Percentiles rank a stretch among this genome's conserved stretches.
phyloP scores from a whole-genome alignment of 2,329 filamentous ascomycete species.

The Penicillium sp. region DNA sequence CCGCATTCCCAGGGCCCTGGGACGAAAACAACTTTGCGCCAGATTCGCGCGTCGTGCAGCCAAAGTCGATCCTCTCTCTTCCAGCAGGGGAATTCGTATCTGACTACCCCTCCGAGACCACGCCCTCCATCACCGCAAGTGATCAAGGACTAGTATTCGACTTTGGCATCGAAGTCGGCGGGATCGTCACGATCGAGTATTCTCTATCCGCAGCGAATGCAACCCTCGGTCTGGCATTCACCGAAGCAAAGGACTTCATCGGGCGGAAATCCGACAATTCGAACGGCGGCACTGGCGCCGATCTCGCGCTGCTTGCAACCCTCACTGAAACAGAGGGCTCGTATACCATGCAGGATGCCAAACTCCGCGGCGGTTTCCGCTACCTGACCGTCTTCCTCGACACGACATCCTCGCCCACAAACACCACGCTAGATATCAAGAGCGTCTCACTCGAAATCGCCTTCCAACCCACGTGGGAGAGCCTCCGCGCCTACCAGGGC shows the following conservation, averaged over 20 bases:
- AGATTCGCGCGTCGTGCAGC: conserved; percentile 55
- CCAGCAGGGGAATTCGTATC: conserved; percentile 30
- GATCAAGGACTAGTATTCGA: conserved; percentile 56
- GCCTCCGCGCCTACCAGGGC: conserved; percentile 58
- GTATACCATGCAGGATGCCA: conserved; percentile 46
- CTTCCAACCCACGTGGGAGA: conserved; percentile 58
- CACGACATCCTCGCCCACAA: conserved; percentile 25
- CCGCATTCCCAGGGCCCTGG: conserved; percentile 63
- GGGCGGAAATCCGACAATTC: conserved; percentile 55
- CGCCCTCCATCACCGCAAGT: conserved; percentile 51
- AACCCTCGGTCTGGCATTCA: conserved; percentile 53
- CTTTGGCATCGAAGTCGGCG: conserved; percentile 64
- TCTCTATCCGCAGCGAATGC: conserved; percentile 42
- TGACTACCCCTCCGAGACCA: conserved; percentile 35
- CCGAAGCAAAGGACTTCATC: conserved; percentile 55
- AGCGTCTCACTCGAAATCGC: conserved; percentile 50
- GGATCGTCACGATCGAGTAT: conserved; percentile 59
- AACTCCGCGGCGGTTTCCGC: conserved; percentile 51
- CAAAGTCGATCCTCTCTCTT: conserved; percentile 50
- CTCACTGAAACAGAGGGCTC: conserved; percentile 40
- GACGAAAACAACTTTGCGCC: conserved; percentile 64
- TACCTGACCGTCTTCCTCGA: conserved; percentile 50
- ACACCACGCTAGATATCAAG: conserved; percentile 41
- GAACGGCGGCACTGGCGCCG: conserved; percentile 51
- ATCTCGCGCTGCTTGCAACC: conserved; percentile 46